Evolutionary conservation across 768 basidiomycete species (phyloP), one percentile per base, ranked within the genome.

Genomic region (Rhizopogon vulgaris): DNA sequence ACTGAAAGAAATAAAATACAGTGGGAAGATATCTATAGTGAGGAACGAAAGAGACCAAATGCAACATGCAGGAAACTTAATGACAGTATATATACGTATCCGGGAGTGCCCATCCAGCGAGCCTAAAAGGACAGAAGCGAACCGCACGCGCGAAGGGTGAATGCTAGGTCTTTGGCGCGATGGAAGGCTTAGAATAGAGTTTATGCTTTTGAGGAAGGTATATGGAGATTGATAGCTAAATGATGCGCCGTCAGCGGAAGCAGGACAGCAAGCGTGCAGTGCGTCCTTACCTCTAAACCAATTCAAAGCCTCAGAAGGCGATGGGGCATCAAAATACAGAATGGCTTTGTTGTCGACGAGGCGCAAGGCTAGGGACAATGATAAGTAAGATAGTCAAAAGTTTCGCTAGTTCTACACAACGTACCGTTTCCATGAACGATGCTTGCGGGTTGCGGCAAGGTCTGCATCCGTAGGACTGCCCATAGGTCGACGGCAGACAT

Each of bases 391-490:
- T 27, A 14, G 5, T 3, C 17, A 11, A 27, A 27, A 30, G 32
- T 4, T 45, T 15, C 18, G 4, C 4, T 32, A 38, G 18, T 32
- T 54, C 32, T 15, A 7, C 34, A 38, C 52, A 39, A 58, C 72
- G 56, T 63, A 88, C 90, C 82, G 65, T 88, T 93, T 38, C 89
- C 90, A 64, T 93, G 87, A 24, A 91, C 87, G 52, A 94, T 89
- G 57, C 87, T 91, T 15, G 90, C 92, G 5, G 90, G 93, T 61
- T 94, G 90, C 5, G 87, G 85, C 40, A 93, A 65, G 0, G 94
- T 95, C 67, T 94, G 92, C 92, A 99, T 93, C 39, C 95, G 79
- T 54, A 98, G 71, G 30, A 97, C 95, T 32, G 94, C 94, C 87
- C 92, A 97, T n/a, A 98, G 75, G 63, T 98, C 94, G 28, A 97